These are phyloP conservation scores for Paraphoma chrysanthemicola DNA, from an alignment of 2,329 filamentous ascomycete species.

Conservation along the genomic window DNA sequence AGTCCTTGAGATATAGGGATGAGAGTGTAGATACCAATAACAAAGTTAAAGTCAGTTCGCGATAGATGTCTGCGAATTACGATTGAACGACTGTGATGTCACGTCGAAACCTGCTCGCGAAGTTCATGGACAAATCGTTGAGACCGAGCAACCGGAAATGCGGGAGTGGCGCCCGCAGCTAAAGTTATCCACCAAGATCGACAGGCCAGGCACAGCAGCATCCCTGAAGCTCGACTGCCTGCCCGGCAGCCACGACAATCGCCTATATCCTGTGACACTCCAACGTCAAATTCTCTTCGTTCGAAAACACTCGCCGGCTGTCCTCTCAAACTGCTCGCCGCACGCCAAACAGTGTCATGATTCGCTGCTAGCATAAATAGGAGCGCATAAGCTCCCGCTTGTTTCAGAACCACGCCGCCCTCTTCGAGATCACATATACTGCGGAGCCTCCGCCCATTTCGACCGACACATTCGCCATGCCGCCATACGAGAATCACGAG, in stretches of 20 bases:
- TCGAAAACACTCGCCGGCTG: not conserved
- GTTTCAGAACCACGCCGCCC: not conserved
- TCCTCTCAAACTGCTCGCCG: not conserved
- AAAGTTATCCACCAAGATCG: not conserved
- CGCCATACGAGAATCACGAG: conserved; percentile 40
- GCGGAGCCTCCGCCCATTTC: not conserved
- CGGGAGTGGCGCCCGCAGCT: not conserved
- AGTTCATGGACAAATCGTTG: not conserved
- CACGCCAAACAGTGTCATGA: conserved; percentile 7
- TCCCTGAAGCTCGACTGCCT: not conserved
- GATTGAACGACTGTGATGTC: too few species aligned
- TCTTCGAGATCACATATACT: not conserved
- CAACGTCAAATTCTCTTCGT: not conserved
- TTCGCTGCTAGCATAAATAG: conserved; percentile 3
- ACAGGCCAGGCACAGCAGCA: not conserved
- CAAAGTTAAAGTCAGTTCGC: not conserved
- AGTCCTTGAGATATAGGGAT: not conserved
- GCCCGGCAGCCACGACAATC: not conserved
- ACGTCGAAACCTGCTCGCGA: not conserved
- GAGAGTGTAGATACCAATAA: not conserved
- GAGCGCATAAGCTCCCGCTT: conserved; percentile 1
- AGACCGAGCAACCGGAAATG: not conserved
- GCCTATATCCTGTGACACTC: not conserved
- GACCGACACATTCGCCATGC: conserved; percentile 19
- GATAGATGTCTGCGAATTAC: not conserved